These are phyloP conservation scores for Allium fistulosum DNA, from an alignment of 106 monocot genomes.

Conservation along the genomic window DNA sequence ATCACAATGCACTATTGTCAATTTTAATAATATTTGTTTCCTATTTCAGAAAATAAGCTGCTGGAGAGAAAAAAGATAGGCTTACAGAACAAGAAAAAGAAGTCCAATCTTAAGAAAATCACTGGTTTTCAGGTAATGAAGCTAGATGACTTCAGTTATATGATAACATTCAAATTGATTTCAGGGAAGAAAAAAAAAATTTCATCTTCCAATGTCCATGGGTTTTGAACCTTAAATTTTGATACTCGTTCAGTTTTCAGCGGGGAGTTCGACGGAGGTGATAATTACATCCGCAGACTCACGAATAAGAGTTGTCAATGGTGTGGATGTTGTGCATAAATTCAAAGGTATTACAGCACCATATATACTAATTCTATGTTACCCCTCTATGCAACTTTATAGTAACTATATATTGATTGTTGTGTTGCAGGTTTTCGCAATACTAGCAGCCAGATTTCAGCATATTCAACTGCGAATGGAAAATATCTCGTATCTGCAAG, in stretches of 20 bases:
- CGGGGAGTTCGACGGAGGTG: conserved; percentile 67
- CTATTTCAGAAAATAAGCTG: conserved; percentile 60
- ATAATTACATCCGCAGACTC: conserved; percentile 96
- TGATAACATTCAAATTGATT: neutral
- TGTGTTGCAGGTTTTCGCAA: conserved; percentile 40
- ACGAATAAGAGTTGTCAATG: conserved; percentile 75
- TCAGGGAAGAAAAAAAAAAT: neutral
- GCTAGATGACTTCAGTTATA: neutral
- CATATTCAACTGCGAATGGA: conserved; percentile 43
- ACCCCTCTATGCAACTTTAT: no score
- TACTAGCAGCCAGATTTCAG: conserved; percentile 60
- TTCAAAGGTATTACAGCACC: conserved; percentile 54
- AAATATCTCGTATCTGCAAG: conserved; percentile 57
- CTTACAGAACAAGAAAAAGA: conserved; percentile 78
- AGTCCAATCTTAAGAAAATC: conserved; percentile 61
- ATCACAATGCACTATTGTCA: neutral
- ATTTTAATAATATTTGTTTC: neutral
- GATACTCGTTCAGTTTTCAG: conserved; percentile 54
- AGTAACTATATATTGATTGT: no score
- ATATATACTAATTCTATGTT: no score
- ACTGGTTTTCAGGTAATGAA: conserved; percentile 78
- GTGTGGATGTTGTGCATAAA: conserved; percentile 70
- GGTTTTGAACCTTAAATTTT: neutral
- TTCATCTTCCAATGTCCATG: neutral
- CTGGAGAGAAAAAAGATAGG: conserved; percentile 50